These are phyloP conservation scores for Mucuna pruriens DNA, from an alignment of 306 rosid genomes.

Conservation along the genomic window DNA sequence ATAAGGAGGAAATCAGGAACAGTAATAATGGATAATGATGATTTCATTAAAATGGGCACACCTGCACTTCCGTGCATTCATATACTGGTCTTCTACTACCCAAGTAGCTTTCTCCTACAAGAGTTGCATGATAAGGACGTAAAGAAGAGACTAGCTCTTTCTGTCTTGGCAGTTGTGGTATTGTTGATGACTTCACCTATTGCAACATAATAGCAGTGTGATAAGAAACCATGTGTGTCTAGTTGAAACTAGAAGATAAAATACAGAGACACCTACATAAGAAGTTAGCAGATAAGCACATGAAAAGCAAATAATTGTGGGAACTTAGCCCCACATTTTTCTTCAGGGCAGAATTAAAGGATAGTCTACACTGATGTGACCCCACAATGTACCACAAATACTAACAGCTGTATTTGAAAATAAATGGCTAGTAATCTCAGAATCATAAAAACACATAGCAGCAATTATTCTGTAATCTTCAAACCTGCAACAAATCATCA, in stretches of 20 bases:
- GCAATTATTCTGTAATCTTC: background rate
- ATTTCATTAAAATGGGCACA: conserved; percentile 44
- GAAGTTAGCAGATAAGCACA: background rate
- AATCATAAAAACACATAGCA: background rate
- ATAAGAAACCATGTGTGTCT: conserved; percentile 28
- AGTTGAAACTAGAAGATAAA: background rate
- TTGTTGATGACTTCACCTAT: conserved; percentile 82
- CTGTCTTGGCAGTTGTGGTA: conserved; percentile 84
- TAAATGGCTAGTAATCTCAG: conserved; percentile 3
- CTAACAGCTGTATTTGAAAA: background rate
- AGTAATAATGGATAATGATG: background rate
- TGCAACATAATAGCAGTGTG: conserved; percentile 39
- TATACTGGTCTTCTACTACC: conserved; percentile 86
- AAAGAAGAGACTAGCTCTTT: conserved; percentile 72
- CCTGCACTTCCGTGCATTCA: conserved; percentile 95
- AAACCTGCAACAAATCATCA: background rate
- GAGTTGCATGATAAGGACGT: conserved; percentile 83
- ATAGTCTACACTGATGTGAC: too few relatives aligned
- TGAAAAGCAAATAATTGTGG: conserved; percentile 2
- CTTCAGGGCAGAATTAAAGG: too few relatives aligned
- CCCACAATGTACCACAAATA: too few relatives aligned
- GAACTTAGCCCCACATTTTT: too few relatives aligned
- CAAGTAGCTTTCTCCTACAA: conserved; percentile 95
- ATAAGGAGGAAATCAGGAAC: background rate
- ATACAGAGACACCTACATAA: background rate